These are phyloP conservation scores for Quercus berberidifolia DNA, from an alignment of 306 rosid species.

Conservation along the genomic window DNA sequence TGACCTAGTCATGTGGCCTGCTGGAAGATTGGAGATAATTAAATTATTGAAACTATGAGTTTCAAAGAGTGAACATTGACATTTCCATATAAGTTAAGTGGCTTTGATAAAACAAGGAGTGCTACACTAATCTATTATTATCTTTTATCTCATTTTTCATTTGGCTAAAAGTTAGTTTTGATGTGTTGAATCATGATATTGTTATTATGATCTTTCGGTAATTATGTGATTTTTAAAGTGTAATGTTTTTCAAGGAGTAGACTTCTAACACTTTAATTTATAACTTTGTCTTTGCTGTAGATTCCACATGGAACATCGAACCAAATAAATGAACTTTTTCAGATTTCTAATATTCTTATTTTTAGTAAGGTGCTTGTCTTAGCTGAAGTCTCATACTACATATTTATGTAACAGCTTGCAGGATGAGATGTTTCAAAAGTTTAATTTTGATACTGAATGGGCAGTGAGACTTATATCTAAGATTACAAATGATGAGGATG, in stretches of 20 bases:
- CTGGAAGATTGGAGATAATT: no score
- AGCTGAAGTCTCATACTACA: slow-evolving; percentile 20
- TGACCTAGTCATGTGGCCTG: no score
- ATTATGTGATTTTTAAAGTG: neutral
- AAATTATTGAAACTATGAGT: no score
- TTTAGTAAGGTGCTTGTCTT: neutral
- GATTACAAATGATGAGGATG: slow-evolving; percentile 86
- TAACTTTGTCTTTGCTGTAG: neutral
- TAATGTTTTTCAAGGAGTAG: neutral
- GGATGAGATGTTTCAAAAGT: slow-evolving; percentile 98
- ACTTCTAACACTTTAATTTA: neutral
- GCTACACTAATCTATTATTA: no score
- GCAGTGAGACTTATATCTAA: slow-evolving; percentile 88
- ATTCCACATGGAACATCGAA: neutral
- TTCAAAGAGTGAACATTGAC: no score
- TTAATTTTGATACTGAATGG: slow-evolving; percentile 97
- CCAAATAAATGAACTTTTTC: neutral
- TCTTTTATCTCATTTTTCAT: no score
- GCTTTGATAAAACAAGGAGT: no score
- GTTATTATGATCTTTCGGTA: no score
- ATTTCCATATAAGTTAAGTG: no score
- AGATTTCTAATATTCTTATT: neutral
- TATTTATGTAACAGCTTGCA: slow-evolving; percentile 67
- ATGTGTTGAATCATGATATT: no score
- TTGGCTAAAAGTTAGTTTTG: no score